A percentile compares a stretch with the other conserved stretches of the same genome.
phyloP scores from a whole-genome alignment of 371 early-diverging fungal genomes.

The Haplosporangium sp. region DNA sequence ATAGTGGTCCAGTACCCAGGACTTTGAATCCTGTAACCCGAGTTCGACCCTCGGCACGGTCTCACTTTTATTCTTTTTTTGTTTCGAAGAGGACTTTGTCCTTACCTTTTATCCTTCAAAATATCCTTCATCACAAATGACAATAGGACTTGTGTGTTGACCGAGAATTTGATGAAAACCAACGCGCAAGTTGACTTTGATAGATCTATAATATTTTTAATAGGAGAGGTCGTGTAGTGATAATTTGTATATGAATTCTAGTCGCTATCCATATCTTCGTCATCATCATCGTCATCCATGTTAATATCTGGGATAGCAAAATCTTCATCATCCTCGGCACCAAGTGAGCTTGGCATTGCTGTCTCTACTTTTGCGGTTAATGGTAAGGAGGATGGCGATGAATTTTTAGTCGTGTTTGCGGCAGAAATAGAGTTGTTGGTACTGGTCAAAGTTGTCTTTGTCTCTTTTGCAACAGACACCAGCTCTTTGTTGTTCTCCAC shows the following conservation, averaged over 20 bases:
- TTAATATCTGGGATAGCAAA: constrained; percentile 40
- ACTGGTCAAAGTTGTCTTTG: neutral
- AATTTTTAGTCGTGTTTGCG: constrained; percentile 1
- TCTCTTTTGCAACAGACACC: neutral
- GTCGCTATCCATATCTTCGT: constrained; percentile 51
- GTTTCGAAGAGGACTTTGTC: neutral
- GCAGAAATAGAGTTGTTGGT: neutral
- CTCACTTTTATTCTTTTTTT: constrained; percentile 18
- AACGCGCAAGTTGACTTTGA: too few species aligned
- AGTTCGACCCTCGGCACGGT: constrained; percentile 57
- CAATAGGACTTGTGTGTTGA: too few species aligned
- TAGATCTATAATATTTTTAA: too few species aligned
- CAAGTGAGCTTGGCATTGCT: neutral
- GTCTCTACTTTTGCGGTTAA: neutral
- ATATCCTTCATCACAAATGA: too few species aligned
- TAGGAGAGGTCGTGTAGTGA: too few species aligned
- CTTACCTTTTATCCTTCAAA: too few species aligned
- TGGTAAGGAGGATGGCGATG: neutral
- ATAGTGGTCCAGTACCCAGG: constrained; percentile 56
- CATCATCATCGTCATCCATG: constrained; percentile 52
- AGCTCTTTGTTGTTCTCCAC: neutral
- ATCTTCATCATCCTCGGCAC: constrained; percentile 25
- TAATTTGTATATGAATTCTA: too few species aligned
- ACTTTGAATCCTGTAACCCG: constrained; percentile 58
- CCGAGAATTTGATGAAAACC: too few species aligned